Conservation (phyloP, 2,329 filamentous ascomycete species). For the Tolypocladium ovalisporum region DNA sequence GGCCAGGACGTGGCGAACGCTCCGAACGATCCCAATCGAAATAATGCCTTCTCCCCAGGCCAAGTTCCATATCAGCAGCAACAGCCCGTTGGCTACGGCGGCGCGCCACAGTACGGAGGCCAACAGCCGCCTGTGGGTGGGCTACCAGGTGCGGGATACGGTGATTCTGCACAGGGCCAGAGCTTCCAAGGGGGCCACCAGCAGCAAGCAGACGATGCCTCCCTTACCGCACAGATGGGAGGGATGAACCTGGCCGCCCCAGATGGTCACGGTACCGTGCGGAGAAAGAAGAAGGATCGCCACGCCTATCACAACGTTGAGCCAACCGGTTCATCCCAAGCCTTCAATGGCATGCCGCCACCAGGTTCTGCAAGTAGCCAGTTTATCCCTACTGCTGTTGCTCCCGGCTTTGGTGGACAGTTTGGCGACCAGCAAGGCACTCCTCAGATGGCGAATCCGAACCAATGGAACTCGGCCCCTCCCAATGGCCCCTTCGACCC, state of each 20-base stretch:
- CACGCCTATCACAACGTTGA: constrained; percentile 88
- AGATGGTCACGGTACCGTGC: constrained; percentile 34
- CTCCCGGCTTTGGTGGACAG: constrained; percentile 27
- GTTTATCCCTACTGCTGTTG: constrained; percentile 24
- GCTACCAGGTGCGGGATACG: constrained; percentile 1
- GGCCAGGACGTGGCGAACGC: constrained; percentile 45
- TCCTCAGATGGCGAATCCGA: constrained; percentile 25
- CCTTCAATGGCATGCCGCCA: constrained; percentile 58
- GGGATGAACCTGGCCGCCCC: constrained; percentile 52
- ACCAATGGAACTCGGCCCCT: constrained; percentile 54
- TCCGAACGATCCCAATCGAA: constrained; percentile 41
- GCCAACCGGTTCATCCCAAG: constrained; percentile 54
- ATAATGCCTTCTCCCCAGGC: constrained; percentile 36
- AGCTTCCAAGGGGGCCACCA: constrained; percentile 13
- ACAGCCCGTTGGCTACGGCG: constrained; percentile 12
- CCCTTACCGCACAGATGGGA: constrained; percentile 64
- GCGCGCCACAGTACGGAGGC: constrained; percentile 6
- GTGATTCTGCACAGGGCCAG: constrained; percentile 21
- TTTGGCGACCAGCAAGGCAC: constrained; percentile 33
- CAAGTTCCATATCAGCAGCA: constrained; percentile 45
- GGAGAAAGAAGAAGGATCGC: constrained; percentile 85
- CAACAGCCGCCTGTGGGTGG: constrained; percentile 2
- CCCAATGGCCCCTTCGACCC: constrained; percentile 32
- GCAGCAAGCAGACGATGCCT: constrained; percentile 31
- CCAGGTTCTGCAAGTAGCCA: constrained; percentile 36